phyloP scores from a whole-genome alignment of 2,329 filamentous ascomycete species.

The Trichoderma guizhouense region DNA sequence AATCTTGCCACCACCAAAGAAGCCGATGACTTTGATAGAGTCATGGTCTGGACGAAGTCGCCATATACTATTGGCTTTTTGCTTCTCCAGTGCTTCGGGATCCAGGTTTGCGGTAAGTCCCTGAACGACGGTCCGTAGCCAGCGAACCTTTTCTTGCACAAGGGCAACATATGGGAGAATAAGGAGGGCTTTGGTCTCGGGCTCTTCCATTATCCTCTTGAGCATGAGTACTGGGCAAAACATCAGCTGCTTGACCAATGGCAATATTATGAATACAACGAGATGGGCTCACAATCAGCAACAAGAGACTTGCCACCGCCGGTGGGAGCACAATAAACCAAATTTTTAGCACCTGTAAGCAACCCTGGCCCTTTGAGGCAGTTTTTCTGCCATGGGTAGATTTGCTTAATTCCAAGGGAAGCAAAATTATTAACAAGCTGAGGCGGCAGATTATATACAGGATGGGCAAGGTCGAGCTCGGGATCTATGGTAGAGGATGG shows the following conservation, averaged over 20 bases:
- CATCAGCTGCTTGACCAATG: constrained; percentile 20
- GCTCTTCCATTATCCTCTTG: constrained; percentile 63
- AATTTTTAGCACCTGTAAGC: constrained; percentile 61
- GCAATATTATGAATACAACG: not conserved
- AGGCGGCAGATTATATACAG: constrained; percentile 59
- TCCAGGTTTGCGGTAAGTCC: constrained; percentile 44
- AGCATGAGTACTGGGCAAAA: constrained; percentile 61
- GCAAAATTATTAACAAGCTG: constrained; percentile 62
- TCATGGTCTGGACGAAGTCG: constrained; percentile 55
- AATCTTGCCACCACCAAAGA: constrained; percentile 70
- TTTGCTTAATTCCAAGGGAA: constrained; percentile 64
- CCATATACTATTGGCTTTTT: constrained; percentile 44
- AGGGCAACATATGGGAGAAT: constrained; percentile 76
- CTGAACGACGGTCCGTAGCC: constrained; percentile 65
- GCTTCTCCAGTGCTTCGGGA: constrained; percentile 32
- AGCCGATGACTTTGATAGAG: constrained; percentile 63
- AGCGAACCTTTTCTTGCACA: constrained; percentile 75
- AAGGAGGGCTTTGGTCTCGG: constrained; percentile 64
- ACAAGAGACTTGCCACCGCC: constrained; percentile 76
- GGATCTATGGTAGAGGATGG: constrained; percentile 51
- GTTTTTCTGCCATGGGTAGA: constrained; percentile 77
- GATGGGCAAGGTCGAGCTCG: constrained; percentile 59
- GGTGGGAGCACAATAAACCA: constrained; percentile 78
- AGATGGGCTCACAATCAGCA: constrained; percentile 48
- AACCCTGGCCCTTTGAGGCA: constrained; percentile 67